Base-by-base conservation (phyloP, 2,329 filamentous ascomycete genomes). In the Penicillium hesseltinei region DNA sequence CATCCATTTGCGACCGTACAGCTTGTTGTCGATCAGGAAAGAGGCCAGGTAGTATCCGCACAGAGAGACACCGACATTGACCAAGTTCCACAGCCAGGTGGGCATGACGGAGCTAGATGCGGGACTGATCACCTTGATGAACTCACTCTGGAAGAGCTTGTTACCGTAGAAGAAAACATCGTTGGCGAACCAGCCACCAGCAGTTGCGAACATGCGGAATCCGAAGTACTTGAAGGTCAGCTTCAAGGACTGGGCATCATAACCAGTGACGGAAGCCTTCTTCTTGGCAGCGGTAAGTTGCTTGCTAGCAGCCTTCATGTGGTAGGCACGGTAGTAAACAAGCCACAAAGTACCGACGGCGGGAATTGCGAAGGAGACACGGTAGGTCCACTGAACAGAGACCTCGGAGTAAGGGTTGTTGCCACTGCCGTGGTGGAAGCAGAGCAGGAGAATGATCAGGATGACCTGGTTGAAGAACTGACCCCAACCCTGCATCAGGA, bases 141-240 rank as follows among this genome's bases (percentile, higher is more conserved):
- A 97, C 72, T 93, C 85, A 61, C 84, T 85, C 78, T 96, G 92
- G 84, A 97, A 97, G 53, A 97, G 88, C 83, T 96, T 97, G 88
- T 96, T 97, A 67, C 93, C 93, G 80, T 97, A 97, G 82, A 97
- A 97, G 83, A 97, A 97, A 65, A 97, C 89, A 71, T 97, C 93
- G 76, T 97, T 97, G 79, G 88, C 90, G 77, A 93, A 97, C 93
- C 93, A 97, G 36, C 87, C 85, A 56, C 90, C 90, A 11, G 92
- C 87, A 21, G 93, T 97, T 49, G 93, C 93, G 21, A 96, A 71
- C 25, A 97, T 78, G 66, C 93, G 91, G 51, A 89, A 88, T 47
- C 92, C 91, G 66, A 97, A 97, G 79, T 95, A 86, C 56, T 78
- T 84, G 77, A 92, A 85, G 45, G 91, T 93, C 69, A 91, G 80